Conservation (phyloP, 192 early-diverging fungal genomes). For the Pilaira anomala region DNA sequence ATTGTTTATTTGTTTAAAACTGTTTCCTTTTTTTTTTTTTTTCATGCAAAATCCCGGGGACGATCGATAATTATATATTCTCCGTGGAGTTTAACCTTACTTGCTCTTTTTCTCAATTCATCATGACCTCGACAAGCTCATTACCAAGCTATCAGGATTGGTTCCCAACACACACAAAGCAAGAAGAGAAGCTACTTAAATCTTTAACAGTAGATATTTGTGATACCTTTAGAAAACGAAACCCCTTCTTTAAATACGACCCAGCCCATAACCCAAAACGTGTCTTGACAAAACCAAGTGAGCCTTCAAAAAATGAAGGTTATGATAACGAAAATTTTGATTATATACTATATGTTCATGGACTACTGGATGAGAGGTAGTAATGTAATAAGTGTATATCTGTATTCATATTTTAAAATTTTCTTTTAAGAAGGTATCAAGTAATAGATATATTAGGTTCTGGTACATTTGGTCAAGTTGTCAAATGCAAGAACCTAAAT, state of each 20-base stretch:
- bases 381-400: neutral
- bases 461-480: conserved; percentile 99
- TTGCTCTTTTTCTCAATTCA: too few relatives aligned
- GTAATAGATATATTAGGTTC: conserved; percentile 91
- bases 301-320: conserved; percentile 83
- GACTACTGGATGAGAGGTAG: conserved; percentile 69
- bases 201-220: conserved; percentile 21
- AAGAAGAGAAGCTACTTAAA: conserved; percentile 8
- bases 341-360: conserved; percentile 96
- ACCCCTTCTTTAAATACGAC: conserved; percentile 80
- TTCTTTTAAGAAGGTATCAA: conserved; percentile 57
- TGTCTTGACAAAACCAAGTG: conserved; percentile 90
- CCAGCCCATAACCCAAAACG: conserved; percentile 78
- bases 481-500: conserved; percentile 86
- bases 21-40: too few relatives aligned
- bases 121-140: too few relatives aligned
- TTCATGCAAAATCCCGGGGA: too few relatives aligned
- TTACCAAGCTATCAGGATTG: neutral
- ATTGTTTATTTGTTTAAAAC: too few relatives aligned
- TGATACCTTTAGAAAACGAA: conserved; percentile 30
- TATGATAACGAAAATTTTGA: conserved; percentile 93
- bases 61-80: too few relatives aligned
- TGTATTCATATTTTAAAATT: neutral
- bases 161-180: neutral
- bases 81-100: too few relatives aligned